phyloP scores from a whole-genome alignment of 2,329 filamentous ascomycete species.

The Botrytis elliptica region DNA sequence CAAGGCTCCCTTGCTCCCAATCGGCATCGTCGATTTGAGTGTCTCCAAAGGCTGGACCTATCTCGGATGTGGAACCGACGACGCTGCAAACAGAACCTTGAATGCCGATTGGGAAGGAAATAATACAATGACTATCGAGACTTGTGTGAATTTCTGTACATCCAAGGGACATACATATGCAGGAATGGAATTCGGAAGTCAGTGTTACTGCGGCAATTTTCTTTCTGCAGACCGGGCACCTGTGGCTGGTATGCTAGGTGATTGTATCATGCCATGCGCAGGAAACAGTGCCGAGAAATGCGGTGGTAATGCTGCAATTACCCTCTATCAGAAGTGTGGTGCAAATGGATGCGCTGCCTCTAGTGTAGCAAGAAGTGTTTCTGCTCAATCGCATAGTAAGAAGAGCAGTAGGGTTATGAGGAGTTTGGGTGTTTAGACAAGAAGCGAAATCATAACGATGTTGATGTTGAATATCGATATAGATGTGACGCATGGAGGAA shows the following conservation, averaged over 20 bases:
- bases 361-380: background rate
- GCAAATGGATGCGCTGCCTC: background rate
- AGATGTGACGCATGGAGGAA: background rate
- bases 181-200: slow-evolving; percentile 16
- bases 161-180: slow-evolving; percentile 21
- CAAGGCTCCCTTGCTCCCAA: background rate
- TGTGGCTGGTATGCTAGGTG: background rate
- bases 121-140: slow-evolving; percentile 13
- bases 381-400: background rate
- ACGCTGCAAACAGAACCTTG: slow-evolving; percentile 3
- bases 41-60: slow-evolving; percentile 19
- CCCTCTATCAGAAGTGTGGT: slow-evolving; percentile 19
- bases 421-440: background rate
- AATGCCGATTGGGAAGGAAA: slow-evolving; percentile 16
- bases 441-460: background rate
- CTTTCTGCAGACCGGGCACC: slow-evolving; percentile 12
- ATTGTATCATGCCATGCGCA: slow-evolving; percentile 18
- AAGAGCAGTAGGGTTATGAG: slow-evolving; percentile 2
- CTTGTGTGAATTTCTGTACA: slow-evolving; percentile 11
- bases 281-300: slow-evolving; percentile 18
- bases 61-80: slow-evolving; percentile 17
- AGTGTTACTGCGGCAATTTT: slow-evolving; percentile 18
- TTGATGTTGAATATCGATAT: background rate
- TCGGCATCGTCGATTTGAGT: slow-evolving; percentile 9
- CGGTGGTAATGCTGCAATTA: slow-evolving; percentile 16